Conservation (phyloP, 2,329 filamentous ascomycete species). For the Aspergillus fumigatiaffinis region DNA sequence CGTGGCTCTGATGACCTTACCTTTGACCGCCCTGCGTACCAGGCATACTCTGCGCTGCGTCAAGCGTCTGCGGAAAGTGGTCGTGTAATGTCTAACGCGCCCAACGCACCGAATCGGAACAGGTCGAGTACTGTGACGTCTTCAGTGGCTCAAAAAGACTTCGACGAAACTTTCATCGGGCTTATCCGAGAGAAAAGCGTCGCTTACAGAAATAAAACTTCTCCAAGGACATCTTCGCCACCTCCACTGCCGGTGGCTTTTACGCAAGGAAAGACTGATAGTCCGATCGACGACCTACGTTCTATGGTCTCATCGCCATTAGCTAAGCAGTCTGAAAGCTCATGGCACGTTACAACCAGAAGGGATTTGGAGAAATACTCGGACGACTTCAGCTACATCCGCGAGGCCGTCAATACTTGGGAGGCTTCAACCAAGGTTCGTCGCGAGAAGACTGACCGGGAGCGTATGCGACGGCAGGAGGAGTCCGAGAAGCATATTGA, state of each 20-base stretch:
- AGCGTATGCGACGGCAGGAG: slow-evolving; percentile 48
- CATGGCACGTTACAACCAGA: slow-evolving; percentile 29
- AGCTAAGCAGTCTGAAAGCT: slow-evolving; percentile 30
- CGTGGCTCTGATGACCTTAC: slow-evolving; percentile 37
- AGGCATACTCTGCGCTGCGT: slow-evolving; percentile 46
- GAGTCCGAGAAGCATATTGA: slow-evolving; percentile 52
- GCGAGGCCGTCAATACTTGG: slow-evolving; percentile 41
- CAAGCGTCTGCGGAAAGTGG: slow-evolving; percentile 44
- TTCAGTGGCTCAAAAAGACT: slow-evolving; percentile 25
- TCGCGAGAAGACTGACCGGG: slow-evolving; percentile 45
- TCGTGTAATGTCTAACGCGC: slow-evolving; percentile 38
- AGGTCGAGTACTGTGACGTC: slow-evolving; percentile 15
- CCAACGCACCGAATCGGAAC: slow-evolving; percentile 13
- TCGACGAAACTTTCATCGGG: slow-evolving; percentile 46
- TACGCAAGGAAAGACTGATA: slow-evolving; percentile 23
- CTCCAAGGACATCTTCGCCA: slow-evolving; percentile 22
- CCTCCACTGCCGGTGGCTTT: slow-evolving; percentile 31
- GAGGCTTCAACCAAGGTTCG: slow-evolving; percentile 43
- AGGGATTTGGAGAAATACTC: slow-evolving; percentile 33
- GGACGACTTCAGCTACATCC: slow-evolving; percentile 44
- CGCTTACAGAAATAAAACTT: slow-evolving; percentile 30
- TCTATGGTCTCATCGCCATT: slow-evolving; percentile 32
- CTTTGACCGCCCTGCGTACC: slow-evolving; percentile 41
- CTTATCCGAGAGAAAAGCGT: slow-evolving; percentile 45
- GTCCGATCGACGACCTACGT: slow-evolving; percentile 32